phyloP scores from a whole-genome alignment of 1,284 basidiomycete species.

The Sporisorium graminicola region DNA sequence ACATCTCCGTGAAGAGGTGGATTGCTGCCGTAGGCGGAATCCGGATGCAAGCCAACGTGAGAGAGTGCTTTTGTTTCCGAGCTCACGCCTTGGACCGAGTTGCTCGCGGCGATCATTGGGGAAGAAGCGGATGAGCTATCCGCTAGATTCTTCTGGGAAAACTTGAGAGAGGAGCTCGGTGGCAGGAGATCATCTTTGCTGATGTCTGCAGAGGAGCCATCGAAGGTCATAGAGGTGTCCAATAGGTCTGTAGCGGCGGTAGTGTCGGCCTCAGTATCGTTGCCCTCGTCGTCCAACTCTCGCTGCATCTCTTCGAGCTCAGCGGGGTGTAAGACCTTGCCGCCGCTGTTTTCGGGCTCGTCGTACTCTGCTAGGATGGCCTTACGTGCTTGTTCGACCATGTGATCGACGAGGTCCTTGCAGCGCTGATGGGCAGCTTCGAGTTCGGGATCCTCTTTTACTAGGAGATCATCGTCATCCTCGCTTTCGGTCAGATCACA shows the following conservation, averaged over 20 bases:
- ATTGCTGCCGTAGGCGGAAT: conserved; percentile 7
- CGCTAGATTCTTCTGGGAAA: background rate
- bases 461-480: conserved; percentile 24
- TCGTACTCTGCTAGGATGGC: conserved; percentile 49
- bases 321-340: conserved; percentile 61
- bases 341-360: conserved; percentile 18
- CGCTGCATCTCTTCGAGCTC: conserved; percentile 54
- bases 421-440: conserved; percentile 56
- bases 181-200: conserved; percentile 10
- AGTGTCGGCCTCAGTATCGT: conserved; percentile 14
- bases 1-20: conserved; percentile 22
- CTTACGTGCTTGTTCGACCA: conserved; percentile 53
- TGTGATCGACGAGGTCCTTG: conserved; percentile 49
- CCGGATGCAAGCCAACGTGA: background rate
- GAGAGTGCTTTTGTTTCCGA: background rate
- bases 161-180: conserved; percentile 13
- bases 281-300: conserved; percentile 24
- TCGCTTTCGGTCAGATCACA: conserved; percentile 46
- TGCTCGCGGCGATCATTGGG: background rate
- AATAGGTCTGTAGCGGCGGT: conserved; percentile 20
- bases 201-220: conserved; percentile 15
- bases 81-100: background rate
- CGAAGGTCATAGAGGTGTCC: conserved; percentile 20
- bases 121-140: background rate
- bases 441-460: conserved; percentile 55